Base-by-base conservation (phyloP, 2,329 filamentous ascomycete genomes). In the Phoma sp. region DNA sequence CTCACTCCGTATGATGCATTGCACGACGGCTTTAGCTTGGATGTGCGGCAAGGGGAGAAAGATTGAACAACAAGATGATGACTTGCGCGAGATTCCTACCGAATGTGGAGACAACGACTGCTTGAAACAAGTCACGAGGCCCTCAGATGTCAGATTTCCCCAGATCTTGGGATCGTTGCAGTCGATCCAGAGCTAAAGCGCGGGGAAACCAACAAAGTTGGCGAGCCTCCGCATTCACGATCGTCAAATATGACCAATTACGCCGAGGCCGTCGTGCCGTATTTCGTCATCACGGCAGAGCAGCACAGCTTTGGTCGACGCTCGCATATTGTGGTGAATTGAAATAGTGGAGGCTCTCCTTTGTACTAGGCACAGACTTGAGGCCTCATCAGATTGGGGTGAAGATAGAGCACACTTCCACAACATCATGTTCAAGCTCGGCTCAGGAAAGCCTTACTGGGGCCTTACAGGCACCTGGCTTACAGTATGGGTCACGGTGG, bases 381-480 rank as follows among this genome's bases (percentile, higher is more conserved):
- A 27, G 3, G n/a, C 27, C 27, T 27, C 18, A 2, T 33, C 22
- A 29, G 11, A 7, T 13, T 11, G 14, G 25, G 2, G 35, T 4
- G n/a, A 18, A 25, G 6, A 37, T 8, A 38, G 1, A 14, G 2
- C n/a, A 13, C n/a, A 30, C 18, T 13, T 2, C 14, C 18, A 14
- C n/a, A 1, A 40, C 39, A 18, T 18, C 6, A 62, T 64, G 55
- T 65, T 65, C 38, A 36, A 40, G 22, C 40, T 45, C 22, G 46
- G 39, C 42, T 45, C 48, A 27, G 76, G 67, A 50, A 61, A 72
- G 65, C 80, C 77, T 44, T 84, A 82, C 60, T 83, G 83, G 69
- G 81, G 82, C 46, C 61, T 82, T 39, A 80, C 75, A n/a, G 81
- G 81, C 55, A 77, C 76, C 75, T 82, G 80, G 81, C 75, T 84